Percentiles rank a stretch among this genome's conserved stretches.
Conservation (phyloP, 805 yeast genomes). For the Ogataea paradorogensis region DNA sequence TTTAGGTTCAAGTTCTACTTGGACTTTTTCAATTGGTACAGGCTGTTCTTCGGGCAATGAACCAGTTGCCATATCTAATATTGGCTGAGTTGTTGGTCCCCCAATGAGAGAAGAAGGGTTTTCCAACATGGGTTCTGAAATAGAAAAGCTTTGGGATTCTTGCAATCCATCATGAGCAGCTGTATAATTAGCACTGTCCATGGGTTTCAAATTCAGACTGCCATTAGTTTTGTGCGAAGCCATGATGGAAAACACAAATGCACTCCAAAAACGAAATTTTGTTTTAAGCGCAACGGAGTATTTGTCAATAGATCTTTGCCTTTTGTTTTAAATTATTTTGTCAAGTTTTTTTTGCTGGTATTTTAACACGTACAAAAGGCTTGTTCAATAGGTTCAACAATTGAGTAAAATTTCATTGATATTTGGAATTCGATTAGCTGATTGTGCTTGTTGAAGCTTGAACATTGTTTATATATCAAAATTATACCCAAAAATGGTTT, state of each 20-base stretch:
- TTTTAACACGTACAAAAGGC: conserved; percentile 9
- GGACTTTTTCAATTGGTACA: background rate
- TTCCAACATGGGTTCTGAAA: conserved; percentile 1
- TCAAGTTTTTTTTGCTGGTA: conserved; percentile 1
- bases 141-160: conserved; percentile 2
- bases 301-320: no score
- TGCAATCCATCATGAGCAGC: conserved; percentile 31
- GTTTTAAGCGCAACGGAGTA: background rate
- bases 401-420: conserved; percentile 1
- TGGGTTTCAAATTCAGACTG: conserved; percentile 31
- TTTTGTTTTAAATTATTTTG: conserved; percentile 1
- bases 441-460: background rate
- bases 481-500: conserved; percentile 9
- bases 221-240: conserved; percentile 23
- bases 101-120: background rate
- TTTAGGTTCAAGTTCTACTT: background rate
- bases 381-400: conserved; percentile 3
- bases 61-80: conserved; percentile 16
- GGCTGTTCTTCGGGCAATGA: conserved; percentile 9
- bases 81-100: conserved; percentile 14
- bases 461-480: background rate
- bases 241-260: conserved; percentile 13
- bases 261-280: background rate
- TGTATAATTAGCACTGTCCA: conserved; percentile 32
- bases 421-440: background rate